phyloP scores from a whole-genome alignment of 2,329 filamentous ascomycete genomes.

The Trichoderma lentiforme region DNA sequence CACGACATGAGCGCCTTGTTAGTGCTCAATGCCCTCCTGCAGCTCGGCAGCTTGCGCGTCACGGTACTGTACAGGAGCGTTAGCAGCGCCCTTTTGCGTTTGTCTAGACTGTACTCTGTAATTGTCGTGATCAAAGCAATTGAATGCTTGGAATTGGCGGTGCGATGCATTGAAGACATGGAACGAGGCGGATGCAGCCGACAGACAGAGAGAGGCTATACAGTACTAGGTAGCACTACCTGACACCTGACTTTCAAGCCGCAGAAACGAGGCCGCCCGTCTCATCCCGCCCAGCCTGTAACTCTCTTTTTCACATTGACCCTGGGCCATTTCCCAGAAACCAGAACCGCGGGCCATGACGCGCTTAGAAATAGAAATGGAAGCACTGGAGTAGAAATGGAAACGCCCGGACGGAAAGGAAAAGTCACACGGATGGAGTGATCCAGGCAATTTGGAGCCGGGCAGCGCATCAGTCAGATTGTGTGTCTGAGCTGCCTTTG shows the following conservation, averaged over 20 bases:
- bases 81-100: neutral
- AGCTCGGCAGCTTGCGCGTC: conserved; percentile 2
- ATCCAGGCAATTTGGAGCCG: neutral
- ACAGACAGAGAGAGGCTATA: neutral
- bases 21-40: neutral
- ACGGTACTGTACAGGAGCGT: neutral
- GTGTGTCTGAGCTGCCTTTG: neutral
- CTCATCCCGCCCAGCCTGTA: neutral
- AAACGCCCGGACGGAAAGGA: neutral
- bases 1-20: neutral
- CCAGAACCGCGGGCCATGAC: conserved; percentile 7
- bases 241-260: neutral
- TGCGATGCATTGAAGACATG: neutral
- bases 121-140: neutral
- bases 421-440: neutral
- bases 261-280: neutral
- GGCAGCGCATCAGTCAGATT: neutral
- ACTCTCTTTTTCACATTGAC: neutral
- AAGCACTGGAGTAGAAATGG: neutral
- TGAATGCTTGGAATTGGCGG: neutral
- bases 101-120: neutral
- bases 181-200: neutral
- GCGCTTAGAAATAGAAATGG: neutral
- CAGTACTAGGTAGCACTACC: neutral
- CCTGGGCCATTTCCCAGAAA: conserved; percentile 3